Base-by-base conservation (phyloP, 805 yeast genomes). In the Phaffomyces opuntiae region DNA sequence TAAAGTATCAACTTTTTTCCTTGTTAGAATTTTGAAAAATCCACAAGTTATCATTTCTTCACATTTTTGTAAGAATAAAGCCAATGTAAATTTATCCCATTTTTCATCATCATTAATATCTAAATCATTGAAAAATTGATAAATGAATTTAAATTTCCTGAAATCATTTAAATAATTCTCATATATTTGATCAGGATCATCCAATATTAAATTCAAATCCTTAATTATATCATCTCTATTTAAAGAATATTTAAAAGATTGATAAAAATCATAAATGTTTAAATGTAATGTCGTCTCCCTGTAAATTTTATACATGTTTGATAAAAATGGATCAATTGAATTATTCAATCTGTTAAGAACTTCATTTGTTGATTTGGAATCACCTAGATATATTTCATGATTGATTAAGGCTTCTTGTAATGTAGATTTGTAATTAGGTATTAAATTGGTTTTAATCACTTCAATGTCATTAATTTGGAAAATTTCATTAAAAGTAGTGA, bases 41-140 rank as follows among this genome's bases (percentile, higher is more conserved):
- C 96, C 96, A 45, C 85, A 65, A 50, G 75, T 66, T 47, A 79
- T 77, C 48, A 89, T 68, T 57, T 88, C 96, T 25, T 76, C 76
- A 41, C 90, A 70, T 17, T 80, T 80, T 53, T 85, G 90, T 49
- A 85, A 65, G 59, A 89, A 89, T 78, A 93, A 78, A 4, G 87
- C 75, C 52, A 84, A 67, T 0, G 80, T 66, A 40, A 81, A 54
- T 49, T 77, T 75, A 39, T 81, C 82, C 88, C 93, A 85, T 9
- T 66, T 68, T 1, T 57, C 63, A 6, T 70, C 72, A 16, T 60
- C 63, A 3, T 48, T 4, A n/a, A 47, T 37, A 8, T 58, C 60
- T 5, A 59, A 49, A 34, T 55, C 60, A 39, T 63, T 59, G 44
- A 52, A 69, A 45, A 45, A 50, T 47, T 40, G 53, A 40, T 49